phyloP scores from a whole-genome alignment of 2,329 filamentous ascomycete genomes.

The Penicillium psychrosexuale region DNA sequence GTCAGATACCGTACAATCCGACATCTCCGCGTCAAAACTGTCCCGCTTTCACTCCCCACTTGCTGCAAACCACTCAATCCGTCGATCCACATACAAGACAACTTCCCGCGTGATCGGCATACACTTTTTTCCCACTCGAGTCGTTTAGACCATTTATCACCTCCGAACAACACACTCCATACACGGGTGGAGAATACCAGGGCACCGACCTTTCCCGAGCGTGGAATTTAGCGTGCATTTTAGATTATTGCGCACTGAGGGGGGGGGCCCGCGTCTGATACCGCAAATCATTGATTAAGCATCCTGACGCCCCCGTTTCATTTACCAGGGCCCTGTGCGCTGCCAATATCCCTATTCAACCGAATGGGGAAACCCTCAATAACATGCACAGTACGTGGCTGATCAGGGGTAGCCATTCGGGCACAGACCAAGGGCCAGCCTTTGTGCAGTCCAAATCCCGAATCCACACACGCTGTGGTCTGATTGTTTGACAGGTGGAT shows the following conservation, averaged over 20 bases:
- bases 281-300: not conserved
- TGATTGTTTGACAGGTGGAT: not conserved
- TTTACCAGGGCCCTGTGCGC: not conserved
- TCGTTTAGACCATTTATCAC: not conserved
- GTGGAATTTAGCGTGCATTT: not conserved
- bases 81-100: conserved; percentile 13
- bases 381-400: conserved; percentile 4
- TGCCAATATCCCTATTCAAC: not conserved
- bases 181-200: not conserved
- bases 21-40: conserved; percentile 2
- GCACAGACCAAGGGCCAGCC: not conserved
- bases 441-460: not conserved
- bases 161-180: not conserved
- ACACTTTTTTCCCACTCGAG: not conserved
- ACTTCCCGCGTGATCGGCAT: conserved; percentile 28
- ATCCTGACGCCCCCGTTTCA: not conserved
- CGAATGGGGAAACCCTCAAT: not conserved
- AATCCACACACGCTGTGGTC: conserved; percentile 5
- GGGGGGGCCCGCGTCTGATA: not conserved
- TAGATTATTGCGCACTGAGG: not conserved
- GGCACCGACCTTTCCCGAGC: not conserved
- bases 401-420: not conserved
- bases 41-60: conserved; percentile 5
- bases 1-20: not conserved
- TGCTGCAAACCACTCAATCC: conserved; percentile 6